A percentile compares a stretch with the other conserved stretches of the same genome.
Conservation (phyloP, 2,329 filamentous ascomycete species). For the Nemania serpens region DNA sequence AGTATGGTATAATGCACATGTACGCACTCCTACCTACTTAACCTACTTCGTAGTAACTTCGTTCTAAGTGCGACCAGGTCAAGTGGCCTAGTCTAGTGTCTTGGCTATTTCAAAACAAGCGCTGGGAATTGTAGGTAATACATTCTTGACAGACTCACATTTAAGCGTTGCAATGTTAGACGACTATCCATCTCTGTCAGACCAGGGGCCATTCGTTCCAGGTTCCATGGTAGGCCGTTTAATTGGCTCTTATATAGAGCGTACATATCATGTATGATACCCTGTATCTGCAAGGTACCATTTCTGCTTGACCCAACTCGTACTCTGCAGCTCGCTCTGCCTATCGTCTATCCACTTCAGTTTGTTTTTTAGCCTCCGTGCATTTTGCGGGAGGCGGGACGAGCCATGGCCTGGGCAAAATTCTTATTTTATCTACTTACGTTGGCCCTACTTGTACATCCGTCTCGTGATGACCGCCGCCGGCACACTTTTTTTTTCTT, state of each 20-base stretch:
- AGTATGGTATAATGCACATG: too few relatives aligned
- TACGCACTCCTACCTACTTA: too few relatives aligned
- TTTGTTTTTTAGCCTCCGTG: neutral
- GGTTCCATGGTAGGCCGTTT: slow-evolving; percentile 16
- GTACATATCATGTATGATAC: slow-evolving; percentile 20
- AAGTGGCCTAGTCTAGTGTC: slow-evolving; percentile 9
- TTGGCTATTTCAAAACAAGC: slow-evolving; percentile 25
- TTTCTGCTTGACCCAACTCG: slow-evolving; percentile 3
- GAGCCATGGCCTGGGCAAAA: neutral
- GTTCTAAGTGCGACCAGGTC: too few relatives aligned
- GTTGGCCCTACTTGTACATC: too few relatives aligned
- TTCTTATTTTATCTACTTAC: neutral
- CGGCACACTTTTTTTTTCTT: neutral
- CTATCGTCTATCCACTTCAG: neutral
- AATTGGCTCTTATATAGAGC: slow-evolving; percentile 11
- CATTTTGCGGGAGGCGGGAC: slow-evolving; percentile 12
- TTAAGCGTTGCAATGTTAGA: neutral
- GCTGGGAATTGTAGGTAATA: slow-evolving; percentile 3
- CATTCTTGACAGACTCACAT: too few relatives aligned
- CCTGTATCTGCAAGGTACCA: slow-evolving; percentile 31
- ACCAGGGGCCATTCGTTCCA: slow-evolving; percentile 9
- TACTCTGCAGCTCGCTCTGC: neutral
- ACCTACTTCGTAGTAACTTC: too few relatives aligned
- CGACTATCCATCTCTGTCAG: neutral
- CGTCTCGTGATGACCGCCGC: too few relatives aligned